Conservation (phyloP, 2,329 filamentous ascomycete species). For the Penicillium crustosum region DNA sequence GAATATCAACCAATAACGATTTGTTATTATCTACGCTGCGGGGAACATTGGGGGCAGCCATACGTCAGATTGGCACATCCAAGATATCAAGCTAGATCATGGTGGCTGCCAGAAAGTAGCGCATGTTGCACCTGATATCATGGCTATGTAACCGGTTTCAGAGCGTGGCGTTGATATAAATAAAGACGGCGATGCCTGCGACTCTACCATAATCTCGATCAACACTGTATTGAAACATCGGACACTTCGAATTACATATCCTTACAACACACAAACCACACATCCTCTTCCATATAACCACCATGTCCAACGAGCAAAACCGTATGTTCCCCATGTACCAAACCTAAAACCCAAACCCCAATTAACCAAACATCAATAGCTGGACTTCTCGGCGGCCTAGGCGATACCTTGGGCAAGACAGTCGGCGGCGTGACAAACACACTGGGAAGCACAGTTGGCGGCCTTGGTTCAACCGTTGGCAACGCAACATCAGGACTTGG, state of each 20-base stretch:
- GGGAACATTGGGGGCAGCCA: neutral
- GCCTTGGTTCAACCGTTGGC: conserved; percentile 37
- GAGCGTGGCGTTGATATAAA: conserved; percentile 1
- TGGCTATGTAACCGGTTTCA: conserved; percentile 16
- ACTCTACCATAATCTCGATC: neutral
- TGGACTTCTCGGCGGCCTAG: conserved; percentile 30
- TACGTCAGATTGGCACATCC: conserved; percentile 20
- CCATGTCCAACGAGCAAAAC: conserved; percentile 18
- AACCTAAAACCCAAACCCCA: neutral
- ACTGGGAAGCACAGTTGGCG: conserved; percentile 27
- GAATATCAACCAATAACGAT: conserved; percentile 10
- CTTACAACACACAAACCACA: neutral
- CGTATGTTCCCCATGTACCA: conserved; percentile 6
- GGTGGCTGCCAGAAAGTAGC: neutral
- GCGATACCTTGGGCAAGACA: conserved; percentile 31
- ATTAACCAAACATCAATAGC: conserved; percentile 1
- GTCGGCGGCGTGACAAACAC: conserved; percentile 37
- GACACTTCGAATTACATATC: neutral
- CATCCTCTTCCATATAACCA: neutral
- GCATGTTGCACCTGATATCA: conserved; percentile 25
- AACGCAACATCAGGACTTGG: conserved; percentile 34
- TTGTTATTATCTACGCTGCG: neutral
- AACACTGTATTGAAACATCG: neutral
- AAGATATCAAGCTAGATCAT: neutral
- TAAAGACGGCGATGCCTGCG: neutral